Percentiles rank a stretch among this genome's conserved stretches.
phyloP scores from a whole-genome alignment of 73 alveolate species.

The Paraurostyla sp. region DNA sequence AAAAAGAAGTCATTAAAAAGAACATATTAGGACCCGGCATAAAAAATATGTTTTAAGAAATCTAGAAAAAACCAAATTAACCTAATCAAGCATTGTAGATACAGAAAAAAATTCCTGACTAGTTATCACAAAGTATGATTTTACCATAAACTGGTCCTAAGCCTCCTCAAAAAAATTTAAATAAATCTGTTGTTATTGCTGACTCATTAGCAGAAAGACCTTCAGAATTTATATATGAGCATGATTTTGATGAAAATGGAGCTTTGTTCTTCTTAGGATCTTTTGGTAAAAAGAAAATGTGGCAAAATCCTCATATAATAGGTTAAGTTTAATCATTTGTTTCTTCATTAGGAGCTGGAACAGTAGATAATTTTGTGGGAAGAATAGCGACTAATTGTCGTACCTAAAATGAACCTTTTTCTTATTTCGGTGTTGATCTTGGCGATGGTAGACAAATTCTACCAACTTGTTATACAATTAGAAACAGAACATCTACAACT shows the following conservation, averaged over 20 bases:
- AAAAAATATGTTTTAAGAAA: neutral
- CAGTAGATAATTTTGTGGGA: conserved; percentile 91
- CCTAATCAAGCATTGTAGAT: neutral
- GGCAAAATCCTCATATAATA: conserved; percentile 92
- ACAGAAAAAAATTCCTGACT: neutral
- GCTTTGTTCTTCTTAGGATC: conserved; percentile 94
- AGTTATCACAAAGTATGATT: conserved; percentile 6
- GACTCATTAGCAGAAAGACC: conserved; percentile 13
- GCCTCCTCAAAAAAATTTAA: conserved; percentile 42
- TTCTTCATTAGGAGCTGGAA: conserved; percentile 93
- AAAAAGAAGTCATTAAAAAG: conserved; percentile 7
- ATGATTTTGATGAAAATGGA: conserved; percentile 97
- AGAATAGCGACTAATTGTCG: conserved; percentile 89
- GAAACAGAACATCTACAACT: conserved; percentile 92
- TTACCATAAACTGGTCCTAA: conserved; percentile 39
- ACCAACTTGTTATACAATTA: conserved; percentile 92
- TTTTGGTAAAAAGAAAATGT: conserved; percentile 79
- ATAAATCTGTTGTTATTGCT: neutral
- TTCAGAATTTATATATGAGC: conserved; percentile 75
- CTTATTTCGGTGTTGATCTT: conserved; percentile 96
- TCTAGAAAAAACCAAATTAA: neutral
- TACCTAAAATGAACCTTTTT: conserved; percentile 92
- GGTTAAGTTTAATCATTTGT: conserved; percentile 91
- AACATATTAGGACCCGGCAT: neutral
- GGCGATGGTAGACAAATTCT: conserved; percentile 88